These are phyloP conservation scores for Penicillium sp. DNA, from an alignment of 2,329 filamentous ascomycete species.

Conservation along the genomic window DNA sequence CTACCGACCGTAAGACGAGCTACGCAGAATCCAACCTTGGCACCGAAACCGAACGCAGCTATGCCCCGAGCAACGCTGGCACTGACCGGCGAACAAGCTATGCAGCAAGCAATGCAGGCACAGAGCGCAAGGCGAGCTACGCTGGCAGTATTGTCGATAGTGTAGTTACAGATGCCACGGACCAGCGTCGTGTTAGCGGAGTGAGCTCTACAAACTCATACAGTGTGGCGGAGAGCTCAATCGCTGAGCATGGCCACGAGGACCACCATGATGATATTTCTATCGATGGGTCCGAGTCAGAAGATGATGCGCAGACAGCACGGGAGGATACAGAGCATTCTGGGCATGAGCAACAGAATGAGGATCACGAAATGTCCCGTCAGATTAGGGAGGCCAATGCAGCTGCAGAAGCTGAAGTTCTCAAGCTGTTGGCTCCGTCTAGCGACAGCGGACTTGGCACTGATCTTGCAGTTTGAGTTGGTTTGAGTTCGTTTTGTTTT, in stretches of 20 bases:
- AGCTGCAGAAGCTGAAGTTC: slow-evolving; percentile 22
- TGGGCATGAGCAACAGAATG: slow-evolving; percentile 8
- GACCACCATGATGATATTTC: slow-evolving; percentile 19
- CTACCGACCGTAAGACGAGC: slow-evolving; percentile 11
- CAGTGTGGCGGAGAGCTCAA: slow-evolving; percentile 25
- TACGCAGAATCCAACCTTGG: not conserved
- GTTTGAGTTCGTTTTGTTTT: slow-evolving; percentile 4
- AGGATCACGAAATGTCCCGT: slow-evolving; percentile 16
- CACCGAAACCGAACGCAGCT: slow-evolving; percentile 21
- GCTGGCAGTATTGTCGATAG: slow-evolving; percentile 43
- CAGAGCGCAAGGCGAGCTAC: slow-evolving; percentile 25
- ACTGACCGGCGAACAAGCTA: slow-evolving; percentile 48
- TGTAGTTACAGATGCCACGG: slow-evolving; percentile 39
- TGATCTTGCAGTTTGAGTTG: slow-evolving; percentile 16
- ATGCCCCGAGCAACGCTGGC: slow-evolving; percentile 50
- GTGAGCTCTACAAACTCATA: slow-evolving; percentile 39
- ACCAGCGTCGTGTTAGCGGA: slow-evolving; percentile 41
- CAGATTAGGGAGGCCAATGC: slow-evolving; percentile 14
- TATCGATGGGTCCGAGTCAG: slow-evolving; percentile 20
- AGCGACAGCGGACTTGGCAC: slow-evolving; percentile 32
- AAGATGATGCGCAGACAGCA: slow-evolving; percentile 20
- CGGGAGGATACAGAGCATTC: slow-evolving; percentile 16
- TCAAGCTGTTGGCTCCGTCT: slow-evolving; percentile 30
- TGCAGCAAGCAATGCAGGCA: slow-evolving; percentile 30
- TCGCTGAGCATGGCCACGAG: slow-evolving; percentile 16